Base-by-base conservation (phyloP, 441 rosid species). In the Gossypium gossypioides region DNA sequence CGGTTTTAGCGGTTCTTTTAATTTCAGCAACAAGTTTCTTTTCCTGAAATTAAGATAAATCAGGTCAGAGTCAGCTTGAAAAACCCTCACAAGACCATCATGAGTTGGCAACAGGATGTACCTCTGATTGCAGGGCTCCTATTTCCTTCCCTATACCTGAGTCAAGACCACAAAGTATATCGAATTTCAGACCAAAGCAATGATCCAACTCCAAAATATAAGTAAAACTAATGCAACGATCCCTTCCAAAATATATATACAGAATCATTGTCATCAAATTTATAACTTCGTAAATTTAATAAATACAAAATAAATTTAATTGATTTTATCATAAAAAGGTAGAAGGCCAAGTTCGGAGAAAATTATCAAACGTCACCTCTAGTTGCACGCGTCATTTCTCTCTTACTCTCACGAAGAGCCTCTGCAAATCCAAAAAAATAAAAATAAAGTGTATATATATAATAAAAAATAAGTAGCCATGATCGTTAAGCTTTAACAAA, bases 131-230 rank as follows among this genome's bases (percentile, higher is more conserved):
- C 77, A 94, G 86, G 13, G 90, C 81, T 68, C 82, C 82, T 66
- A 91, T 91, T 82, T 94, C 98, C 88, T 84, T 94, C 86, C 91
- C 97, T 72, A 93, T 69, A 61, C 98, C 98, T 94, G 81, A 81
- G 77, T 25, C 62, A 74, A 67, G 21, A 29, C 32, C 32, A 29
- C 32, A 29, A 29, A 29, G 63, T 24, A 0, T 72, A 50, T 37
- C 42, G 5, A 68, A 68, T 67, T 50, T 24, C 18, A 76, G 13
- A 32, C 15, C 18, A 25, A 59, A 74, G 65, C 16, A 7, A 64
- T 27, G 25, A 5, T 34, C 50, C 29, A 48, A 60, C 42, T 60
- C 21, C 21, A 60, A 59, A 29, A 5, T 27, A 5, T 13, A 50
- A 55, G 22, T 10, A 56, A 55, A 59, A 59, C 42, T 68, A 15